Conservation (phyloP, 2,329 filamentous ascomycete species). For the Botryotinia calthae region DNA sequence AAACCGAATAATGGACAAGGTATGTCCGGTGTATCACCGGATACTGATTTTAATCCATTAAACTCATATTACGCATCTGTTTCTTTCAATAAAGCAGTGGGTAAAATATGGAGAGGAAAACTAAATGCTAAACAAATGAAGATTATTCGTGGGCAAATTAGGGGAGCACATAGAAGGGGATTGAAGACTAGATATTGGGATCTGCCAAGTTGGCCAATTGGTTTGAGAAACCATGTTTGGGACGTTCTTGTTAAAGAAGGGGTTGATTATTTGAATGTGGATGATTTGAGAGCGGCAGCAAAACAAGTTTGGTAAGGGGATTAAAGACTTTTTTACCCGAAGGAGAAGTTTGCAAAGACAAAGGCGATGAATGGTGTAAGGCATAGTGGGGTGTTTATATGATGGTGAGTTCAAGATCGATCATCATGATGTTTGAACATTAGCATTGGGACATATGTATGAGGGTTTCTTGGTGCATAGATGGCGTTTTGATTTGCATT, state of each 20-base stretch:
- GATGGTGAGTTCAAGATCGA: not conserved
- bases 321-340: not conserved
- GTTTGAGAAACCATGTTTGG: conserved; percentile 56
- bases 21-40: conserved; percentile 41
- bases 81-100: conserved; percentile 54
- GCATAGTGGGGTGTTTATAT: not conserved
- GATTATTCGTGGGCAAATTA: conserved; percentile 47
- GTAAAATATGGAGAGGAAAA: conserved; percentile 46
- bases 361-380: not conserved
- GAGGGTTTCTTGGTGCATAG: not conserved
- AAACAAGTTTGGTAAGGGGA: conserved; percentile 29
- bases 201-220: conserved; percentile 55
- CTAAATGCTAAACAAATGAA: conserved; percentile 47
- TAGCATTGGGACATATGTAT: not conserved
- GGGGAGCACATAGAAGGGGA: conserved; percentile 49
- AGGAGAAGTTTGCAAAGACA: not conserved
- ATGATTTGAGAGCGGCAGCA: conserved; percentile 51
- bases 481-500: conserved; percentile 9
- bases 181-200: conserved; percentile 61
- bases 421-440: not conserved
- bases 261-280: conserved; percentile 60
- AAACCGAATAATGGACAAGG: conserved; percentile 43
- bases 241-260: conserved; percentile 53
- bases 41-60: conserved; percentile 45
- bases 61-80: conserved; percentile 68